A percentile compares a stretch with the other conserved stretches of the same genome.
Evolutionary conservation across 192 early-diverging fungal species (phyloP).

Genomic region (Glomus cerebriforme): DNA sequence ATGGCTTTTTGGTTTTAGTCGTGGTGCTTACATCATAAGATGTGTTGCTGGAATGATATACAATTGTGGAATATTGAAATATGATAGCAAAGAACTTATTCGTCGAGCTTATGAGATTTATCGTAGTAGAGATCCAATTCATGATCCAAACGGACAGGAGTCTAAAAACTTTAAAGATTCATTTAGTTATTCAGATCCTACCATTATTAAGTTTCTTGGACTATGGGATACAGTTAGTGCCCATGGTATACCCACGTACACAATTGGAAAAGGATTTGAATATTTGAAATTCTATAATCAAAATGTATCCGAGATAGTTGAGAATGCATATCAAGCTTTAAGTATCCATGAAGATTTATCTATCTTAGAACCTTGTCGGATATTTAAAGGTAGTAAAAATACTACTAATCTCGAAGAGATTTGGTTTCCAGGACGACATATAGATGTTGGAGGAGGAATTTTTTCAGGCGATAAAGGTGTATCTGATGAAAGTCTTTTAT

Average conservation of each 20-base stretch:
- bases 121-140: slow-evolving; percentile 4
- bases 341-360: background rate
- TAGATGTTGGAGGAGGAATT: slow-evolving; percentile 5
- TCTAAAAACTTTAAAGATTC: background rate
- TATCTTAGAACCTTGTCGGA: background rate
- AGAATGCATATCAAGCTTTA: slow-evolving; percentile 30
- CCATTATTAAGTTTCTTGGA: slow-evolving; percentile 36
- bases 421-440: background rate
- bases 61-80: slow-evolving; percentile 35
- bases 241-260: slow-evolving; percentile 24
- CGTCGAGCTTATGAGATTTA: slow-evolving; percentile 25
- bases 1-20: too few species aligned
- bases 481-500: background rate
- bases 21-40: too few species aligned
- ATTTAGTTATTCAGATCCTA: slow-evolving; percentile 23
- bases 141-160: slow-evolving; percentile 5
- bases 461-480: background rate
- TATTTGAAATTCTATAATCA: slow-evolving; percentile 25
- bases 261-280: slow-evolving; percentile 23
- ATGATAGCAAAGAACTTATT: background rate
- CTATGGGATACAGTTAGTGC: too few species aligned
- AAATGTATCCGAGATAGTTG: slow-evolving; percentile 30
- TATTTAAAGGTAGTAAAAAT: background rate
- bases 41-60: too few species aligned
- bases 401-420: background rate